Percentiles rank a stretch among this genome's conserved stretches.
phyloP scores from a whole-genome alignment of 2,329 filamentous ascomycete genomes.

The Pestalotiopsis sp. region DNA sequence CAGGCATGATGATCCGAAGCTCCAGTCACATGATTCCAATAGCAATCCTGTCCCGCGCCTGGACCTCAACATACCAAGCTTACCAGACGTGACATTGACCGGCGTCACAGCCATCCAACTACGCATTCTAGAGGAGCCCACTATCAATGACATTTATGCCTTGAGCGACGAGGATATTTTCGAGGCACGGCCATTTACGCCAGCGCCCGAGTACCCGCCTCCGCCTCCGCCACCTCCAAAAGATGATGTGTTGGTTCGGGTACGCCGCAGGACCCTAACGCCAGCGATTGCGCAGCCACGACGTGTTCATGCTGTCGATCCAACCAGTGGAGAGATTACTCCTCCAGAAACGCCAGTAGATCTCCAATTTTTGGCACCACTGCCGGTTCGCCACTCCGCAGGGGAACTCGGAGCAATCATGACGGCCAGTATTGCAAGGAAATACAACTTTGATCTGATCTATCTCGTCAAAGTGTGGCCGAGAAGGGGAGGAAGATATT shows the following conservation, averaged over 20 bases:
- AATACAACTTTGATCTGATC: conserved; percentile 60
- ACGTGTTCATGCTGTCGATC: conserved; percentile 17
- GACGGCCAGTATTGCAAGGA: conserved; percentile 56
- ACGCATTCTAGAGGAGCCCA: conserved; percentile 50
- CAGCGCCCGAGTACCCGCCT: conserved; percentile 29
- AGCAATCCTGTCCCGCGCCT: conserved; percentile 17
- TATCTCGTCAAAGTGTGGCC: conserved; percentile 65
- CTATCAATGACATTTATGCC: conserved; percentile 55
- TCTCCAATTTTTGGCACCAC: conserved; percentile 42
- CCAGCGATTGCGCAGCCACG: background rate
- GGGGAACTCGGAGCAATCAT: conserved; percentile 54
- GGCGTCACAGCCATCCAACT: conserved; percentile 28
- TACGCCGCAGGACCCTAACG: background rate
- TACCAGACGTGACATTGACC: conserved; percentile 28
- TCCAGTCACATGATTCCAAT: background rate
- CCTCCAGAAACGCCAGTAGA: conserved; percentile 28
- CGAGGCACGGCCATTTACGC: conserved; percentile 38
- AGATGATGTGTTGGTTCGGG: background rate
- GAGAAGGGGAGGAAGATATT: conserved; percentile 22
- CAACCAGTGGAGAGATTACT: conserved; percentile 25
- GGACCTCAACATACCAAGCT: conserved; percentile 25
- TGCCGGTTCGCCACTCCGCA: conserved; percentile 42
- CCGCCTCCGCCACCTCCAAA: conserved; percentile 17
- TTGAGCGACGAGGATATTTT: conserved; percentile 62
- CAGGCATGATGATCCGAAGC: conserved; percentile 22